Evolutionary conservation across 305 asterid species (phyloP).

Genomic region (Fraxinus ornus): DNA sequence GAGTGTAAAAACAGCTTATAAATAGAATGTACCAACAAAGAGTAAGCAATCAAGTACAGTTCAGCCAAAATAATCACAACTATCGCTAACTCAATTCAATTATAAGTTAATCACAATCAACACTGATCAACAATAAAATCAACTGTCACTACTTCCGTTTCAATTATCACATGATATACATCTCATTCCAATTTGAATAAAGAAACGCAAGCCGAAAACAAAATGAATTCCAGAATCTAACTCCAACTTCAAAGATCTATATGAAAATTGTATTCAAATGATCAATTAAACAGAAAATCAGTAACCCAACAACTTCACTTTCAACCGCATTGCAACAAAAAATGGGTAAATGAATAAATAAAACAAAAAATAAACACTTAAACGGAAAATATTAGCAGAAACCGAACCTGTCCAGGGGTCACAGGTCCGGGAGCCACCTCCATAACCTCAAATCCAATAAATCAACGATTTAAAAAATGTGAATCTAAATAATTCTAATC

Average conservation of each 20-base stretch:
- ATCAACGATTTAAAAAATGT: conserved; percentile 30
- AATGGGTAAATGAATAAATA: not conserved
- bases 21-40: not conserved
- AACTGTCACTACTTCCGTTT: not conserved
- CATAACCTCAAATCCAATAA: conserved; percentile 39
- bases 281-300: conserved; percentile 14
- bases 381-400: conserved; percentile 15
- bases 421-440: conserved; percentile 72
- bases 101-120: not conserved
- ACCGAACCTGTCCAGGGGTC: conserved; percentile 78
- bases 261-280: conserved; percentile 11
- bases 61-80: not conserved
- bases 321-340: conserved; percentile 9
- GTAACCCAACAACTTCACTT: conserved; percentile 10
- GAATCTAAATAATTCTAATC: conserved; percentile 37
- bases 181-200: not conserved
- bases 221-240: not conserved
- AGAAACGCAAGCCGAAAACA: not conserved
- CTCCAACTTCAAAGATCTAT: not conserved
- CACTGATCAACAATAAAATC: not conserved
- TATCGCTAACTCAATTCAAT: not conserved
- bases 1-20: not conserved
- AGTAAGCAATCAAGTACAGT: not conserved
- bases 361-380: conserved; percentile 4
- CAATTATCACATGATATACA: not conserved